phyloP scores from a whole-genome alignment of 2,329 filamentous ascomycete genomes.

The Colletotrichum scovillei region DNA sequence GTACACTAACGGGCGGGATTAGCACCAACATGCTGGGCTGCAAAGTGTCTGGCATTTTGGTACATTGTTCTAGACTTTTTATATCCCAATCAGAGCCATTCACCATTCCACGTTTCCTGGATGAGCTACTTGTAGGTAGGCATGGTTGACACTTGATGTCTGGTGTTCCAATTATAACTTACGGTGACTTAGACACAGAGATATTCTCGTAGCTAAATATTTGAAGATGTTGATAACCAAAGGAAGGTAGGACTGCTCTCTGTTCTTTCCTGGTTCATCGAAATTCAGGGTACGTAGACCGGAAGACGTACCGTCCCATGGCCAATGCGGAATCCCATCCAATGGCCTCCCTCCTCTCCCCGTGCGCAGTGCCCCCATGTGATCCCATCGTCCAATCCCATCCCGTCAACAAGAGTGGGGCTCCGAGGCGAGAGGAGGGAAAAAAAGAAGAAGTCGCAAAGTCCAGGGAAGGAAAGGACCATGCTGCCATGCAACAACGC shows the following conservation, averaged over 20 bases:
- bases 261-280: background rate
- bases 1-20: slow-evolving; percentile 20
- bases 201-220: background rate
- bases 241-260: too few relatives aligned
- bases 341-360: slow-evolving; percentile 16
- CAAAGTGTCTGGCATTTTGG: slow-evolving; percentile 17
- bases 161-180: too few relatives aligned
- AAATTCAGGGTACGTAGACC: background rate
- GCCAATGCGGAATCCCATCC: slow-evolving; percentile 23
- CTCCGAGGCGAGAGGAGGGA: background rate
- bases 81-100: slow-evolving; percentile 11
- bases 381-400: slow-evolving; percentile 23
- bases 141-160: background rate
- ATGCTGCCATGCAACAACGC: slow-evolving; percentile 12
- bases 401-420: background rate
- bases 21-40: background rate
- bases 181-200: too few relatives aligned
- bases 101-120: background rate
- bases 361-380: background rate
- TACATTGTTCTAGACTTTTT: slow-evolving; percentile 5
- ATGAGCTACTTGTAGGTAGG: background rate
- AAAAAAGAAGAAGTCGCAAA: background rate
- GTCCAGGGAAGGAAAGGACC: background rate
- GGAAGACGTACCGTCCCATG: slow-evolving; percentile 3
- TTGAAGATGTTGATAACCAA: background rate